Evolutionary conservation across 106 monocot genomes (phyloP), one percentile per base, ranked within the genome.

Genomic region (Vanilla planifolia): DNA sequence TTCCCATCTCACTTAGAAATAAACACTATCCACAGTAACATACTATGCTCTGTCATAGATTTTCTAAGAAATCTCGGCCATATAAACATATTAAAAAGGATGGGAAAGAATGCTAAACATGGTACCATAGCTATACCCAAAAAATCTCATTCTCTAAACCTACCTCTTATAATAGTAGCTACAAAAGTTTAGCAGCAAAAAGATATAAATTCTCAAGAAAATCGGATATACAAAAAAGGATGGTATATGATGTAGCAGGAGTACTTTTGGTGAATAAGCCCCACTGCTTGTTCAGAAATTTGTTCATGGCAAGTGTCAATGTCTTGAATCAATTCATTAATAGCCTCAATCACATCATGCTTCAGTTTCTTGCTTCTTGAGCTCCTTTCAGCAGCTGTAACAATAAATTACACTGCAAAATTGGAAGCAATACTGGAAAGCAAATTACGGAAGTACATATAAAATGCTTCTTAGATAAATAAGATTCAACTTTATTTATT

Each of bases 241-340:
- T 43, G 29, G 46, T 46, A 19, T 42, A 57, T 27, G 21, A 34
- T 11, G 14, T 15, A 67, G 41, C 68, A 28, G 57, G 66, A 13
- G 14, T 96, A 86, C 96, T 96, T 96, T 65, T 96, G 96, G 59
- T 96, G 96, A 72, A 96, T 96, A 51, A 81, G 96, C 71, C 91
- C 96, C 61, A 96, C 87, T 32, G 96, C 91, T 75, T 91, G 96
- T 69, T 90, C 96, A 55, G 96, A 91, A 63, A 96, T 91, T 62
- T 73, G 76, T 48, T 96, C 96, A 67, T 87, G 85, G 69, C 96
- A 91, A 60, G 76, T 79, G 22, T 91, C 86, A 65, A 96, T 96
- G 33, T 91, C 96, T 67, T 75, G 75, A 51, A 96, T 87, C 25
- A 96, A 75, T 74, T 84, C 83, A 84, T 87, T 91, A 58, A 96